phyloP scores from a whole-genome alignment of 1,284 basidiomycete genomes.

The Porodaedalea pini region DNA sequence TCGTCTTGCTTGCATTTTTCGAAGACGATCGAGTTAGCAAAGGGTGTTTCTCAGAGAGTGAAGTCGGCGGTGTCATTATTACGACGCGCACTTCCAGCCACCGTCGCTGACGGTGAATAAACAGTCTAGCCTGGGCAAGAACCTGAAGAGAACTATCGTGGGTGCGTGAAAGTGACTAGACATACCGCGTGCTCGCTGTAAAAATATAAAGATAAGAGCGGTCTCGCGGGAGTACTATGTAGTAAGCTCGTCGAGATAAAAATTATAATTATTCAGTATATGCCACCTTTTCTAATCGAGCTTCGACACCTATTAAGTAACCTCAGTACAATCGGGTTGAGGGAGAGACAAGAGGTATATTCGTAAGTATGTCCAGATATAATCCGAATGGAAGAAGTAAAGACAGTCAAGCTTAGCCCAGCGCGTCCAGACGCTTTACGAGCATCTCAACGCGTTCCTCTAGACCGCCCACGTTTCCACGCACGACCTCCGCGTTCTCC shows the following conservation, averaged over 20 bases:
- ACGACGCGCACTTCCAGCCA: not conserved
- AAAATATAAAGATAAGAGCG: conserved; percentile 7
- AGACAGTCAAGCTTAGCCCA: conserved; percentile 20
- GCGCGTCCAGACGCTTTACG: conserved; percentile 46
- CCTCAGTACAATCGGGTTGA: too few relatives aligned
- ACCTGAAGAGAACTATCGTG: conserved; percentile 3
- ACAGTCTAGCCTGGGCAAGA: not conserved
- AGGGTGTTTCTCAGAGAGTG: conserved; percentile 18
- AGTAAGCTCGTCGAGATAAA: too few relatives aligned
- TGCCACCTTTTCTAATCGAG: not conserved
- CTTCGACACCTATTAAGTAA: too few relatives aligned
- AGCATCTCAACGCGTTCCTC: conserved; percentile 61
- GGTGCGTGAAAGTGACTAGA: not conserved
- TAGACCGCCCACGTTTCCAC: conserved; percentile 66
- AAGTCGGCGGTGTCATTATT: not conserved
- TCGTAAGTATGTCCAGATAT: not conserved
- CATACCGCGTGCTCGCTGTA: not conserved
- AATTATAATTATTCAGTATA: too few relatives aligned
- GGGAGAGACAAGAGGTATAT: not conserved
- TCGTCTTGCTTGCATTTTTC: conserved; percentile 30
- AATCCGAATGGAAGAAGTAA: not conserved
- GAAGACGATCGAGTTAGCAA: conserved; percentile 3
- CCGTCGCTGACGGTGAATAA: not conserved
- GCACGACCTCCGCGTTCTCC: conserved; percentile 71
- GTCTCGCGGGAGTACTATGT: too few relatives aligned